phyloP scores from a whole-genome alignment of 139 green algal species.

The Chlamydomonas asymmetrica region DNA sequence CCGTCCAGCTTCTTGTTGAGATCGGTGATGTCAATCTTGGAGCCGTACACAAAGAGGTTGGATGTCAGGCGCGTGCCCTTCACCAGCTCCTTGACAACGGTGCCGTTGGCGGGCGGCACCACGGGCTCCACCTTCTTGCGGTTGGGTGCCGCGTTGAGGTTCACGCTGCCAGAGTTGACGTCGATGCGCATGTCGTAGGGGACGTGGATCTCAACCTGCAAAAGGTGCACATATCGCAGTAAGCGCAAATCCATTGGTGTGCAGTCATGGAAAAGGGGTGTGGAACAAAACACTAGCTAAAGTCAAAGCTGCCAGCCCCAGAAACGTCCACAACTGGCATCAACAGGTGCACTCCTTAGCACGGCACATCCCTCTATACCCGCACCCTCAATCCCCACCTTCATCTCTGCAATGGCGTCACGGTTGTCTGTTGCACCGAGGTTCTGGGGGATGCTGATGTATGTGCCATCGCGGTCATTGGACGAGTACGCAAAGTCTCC shows the following conservation, averaged over 20 bases:
- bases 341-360: too few relatives aligned
- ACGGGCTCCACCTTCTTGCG: conserved; percentile 3
- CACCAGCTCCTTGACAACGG: too few relatives aligned
- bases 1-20: neutral
- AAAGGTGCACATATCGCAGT: too few relatives aligned
- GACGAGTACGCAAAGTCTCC: conserved; percentile 10
- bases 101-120: conserved; percentile 1
- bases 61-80: neutral
- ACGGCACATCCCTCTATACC: too few relatives aligned
- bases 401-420: conserved; percentile 16
- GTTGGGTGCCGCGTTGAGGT: conserved; percentile 15
- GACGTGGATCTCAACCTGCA: too few relatives aligned
- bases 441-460: conserved; percentile 16
- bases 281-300: too few relatives aligned
- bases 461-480: conserved; percentile 2
- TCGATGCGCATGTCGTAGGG: conserved; percentile 31
- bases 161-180: conserved; percentile 26
- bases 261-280: too few relatives aligned
- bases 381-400: conserved; percentile 20
- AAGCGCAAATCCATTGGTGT: too few relatives aligned
- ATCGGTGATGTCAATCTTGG: neutral
- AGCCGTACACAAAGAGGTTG: neutral
- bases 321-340: too few relatives aligned
- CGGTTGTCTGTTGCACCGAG: too few relatives aligned
- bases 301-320: too few relatives aligned